Conservation (phyloP, 441 rosid species). For the Kokia cookei region DNA sequence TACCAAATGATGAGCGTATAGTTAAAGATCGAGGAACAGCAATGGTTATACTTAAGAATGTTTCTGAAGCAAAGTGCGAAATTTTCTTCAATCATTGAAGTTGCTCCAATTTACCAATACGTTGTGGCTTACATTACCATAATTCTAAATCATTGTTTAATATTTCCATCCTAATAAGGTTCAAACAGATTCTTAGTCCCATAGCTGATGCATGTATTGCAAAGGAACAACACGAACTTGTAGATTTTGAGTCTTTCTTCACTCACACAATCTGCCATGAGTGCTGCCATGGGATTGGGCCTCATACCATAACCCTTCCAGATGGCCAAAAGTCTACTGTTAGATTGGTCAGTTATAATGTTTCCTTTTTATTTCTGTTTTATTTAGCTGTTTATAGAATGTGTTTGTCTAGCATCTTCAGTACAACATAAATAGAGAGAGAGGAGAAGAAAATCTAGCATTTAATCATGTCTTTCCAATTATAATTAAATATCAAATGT, state of each 20-base stretch:
- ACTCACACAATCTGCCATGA: conserved; percentile 94
- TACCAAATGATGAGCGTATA: conserved; percentile 92
- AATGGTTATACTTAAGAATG: conserved; percentile 94
- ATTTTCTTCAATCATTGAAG: conserved; percentile 6
- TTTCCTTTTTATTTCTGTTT: neutral
- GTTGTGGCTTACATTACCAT: conserved; percentile 9
- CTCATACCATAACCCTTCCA: conserved; percentile 88
- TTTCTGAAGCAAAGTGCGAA: conserved; percentile 79
- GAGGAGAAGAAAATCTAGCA: neutral
- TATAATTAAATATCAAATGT: neutral
- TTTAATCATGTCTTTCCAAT: neutral
- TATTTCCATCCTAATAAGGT: conserved; percentile 39
- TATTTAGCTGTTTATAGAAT: neutral
- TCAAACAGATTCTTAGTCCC: conserved; percentile 80
- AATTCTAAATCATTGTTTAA: neutral
- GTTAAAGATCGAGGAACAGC: conserved; percentile 92
- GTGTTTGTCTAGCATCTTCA: neutral
- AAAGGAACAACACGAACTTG: conserved; percentile 65
- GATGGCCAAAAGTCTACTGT: conserved; percentile 81
- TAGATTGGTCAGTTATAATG: conserved; percentile 56
- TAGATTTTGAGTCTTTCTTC: conserved; percentile 96
- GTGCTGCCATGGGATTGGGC: conserved; percentile 97
- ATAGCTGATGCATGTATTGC: conserved; percentile 65
- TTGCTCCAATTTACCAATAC: conserved; percentile 1
- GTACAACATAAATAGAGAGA: neutral